Base-by-base conservation (phyloP, 495 filamentous ascomycete genomes). In the Aspergillus taichungensis region DNA sequence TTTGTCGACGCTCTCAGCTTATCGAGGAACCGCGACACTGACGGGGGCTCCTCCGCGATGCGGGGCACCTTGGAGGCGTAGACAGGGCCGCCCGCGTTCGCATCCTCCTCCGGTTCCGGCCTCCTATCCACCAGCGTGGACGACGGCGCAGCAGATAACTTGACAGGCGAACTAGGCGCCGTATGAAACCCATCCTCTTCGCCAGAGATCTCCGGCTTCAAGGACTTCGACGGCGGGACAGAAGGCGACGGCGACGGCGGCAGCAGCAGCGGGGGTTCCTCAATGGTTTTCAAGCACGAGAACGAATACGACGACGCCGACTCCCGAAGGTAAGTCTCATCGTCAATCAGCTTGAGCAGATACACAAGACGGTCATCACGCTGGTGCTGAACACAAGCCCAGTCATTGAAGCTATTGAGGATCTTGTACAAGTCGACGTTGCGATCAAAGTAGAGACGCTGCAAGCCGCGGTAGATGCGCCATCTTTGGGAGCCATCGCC, bases 141-240 rank as follows among this genome's bases (percentile, higher is more conserved):
- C n/a, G 39, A 24, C 10, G 18, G 8, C 30, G 6, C 29, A 29
- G 37, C 37, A 33, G 40, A 27, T 11, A 33, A 28, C 46, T 62
- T 63, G 0, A 47, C 48, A 1, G 66, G 68, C 6, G 68, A 72
- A 37, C 53, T 68, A 11, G 68, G 65, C 24, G 68, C 65, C 0
- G 66, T 70, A 8, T 64, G 55, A 41, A 63, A 72, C n/a, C 61
- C 58, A 18, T 62, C 61, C 14, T 66, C 61, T 10, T 57, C 54
- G 13, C 50, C 47, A 9, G 56, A 62, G 1, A 56, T 35, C 24
- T 49, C 43, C 33, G 53, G 64, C 47, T 64, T 66, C n/a, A 50
- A 38, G 9, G 54, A 45, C 14, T 34, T 35, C 13, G 35, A 30
- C 18, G n/a, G 8, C n/a, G 11, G 8, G 18, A 33, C 33, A 24